These are phyloP conservation scores for Solanum raphanifolium DNA, from an alignment of 257 asterid species.

Conservation along the genomic window DNA sequence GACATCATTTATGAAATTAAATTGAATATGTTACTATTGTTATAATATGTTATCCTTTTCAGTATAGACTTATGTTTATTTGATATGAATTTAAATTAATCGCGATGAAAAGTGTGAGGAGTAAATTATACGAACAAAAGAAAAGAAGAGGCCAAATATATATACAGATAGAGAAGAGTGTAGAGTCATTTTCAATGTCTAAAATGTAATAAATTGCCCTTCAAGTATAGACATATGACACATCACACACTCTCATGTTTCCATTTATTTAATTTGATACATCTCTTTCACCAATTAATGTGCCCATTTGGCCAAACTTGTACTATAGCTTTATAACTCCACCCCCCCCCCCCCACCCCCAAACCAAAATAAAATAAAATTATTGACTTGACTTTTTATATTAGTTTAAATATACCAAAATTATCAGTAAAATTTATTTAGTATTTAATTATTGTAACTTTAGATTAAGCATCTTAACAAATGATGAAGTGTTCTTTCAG, in stretches of 20 bases:
- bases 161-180: neutral
- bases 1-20: neutral
- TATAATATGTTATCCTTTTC: too few relatives aligned
- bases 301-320: neutral
- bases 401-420: neutral
- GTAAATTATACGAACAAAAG: neutral
- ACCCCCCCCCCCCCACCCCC: neutral
- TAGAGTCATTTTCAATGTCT: constrained; percentile 1
- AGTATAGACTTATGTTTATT: neutral
- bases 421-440: neutral
- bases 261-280: neutral
- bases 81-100: neutral
- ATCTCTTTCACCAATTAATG: neutral
- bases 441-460: neutral
- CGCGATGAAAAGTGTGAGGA: neutral
- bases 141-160: neutral
- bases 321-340: neutral
- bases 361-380: too few relatives aligned
- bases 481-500: neutral
- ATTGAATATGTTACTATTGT: neutral
- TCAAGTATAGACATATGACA: neutral
- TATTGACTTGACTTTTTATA: too few relatives aligned
- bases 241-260: neutral
- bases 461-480: accelerated
- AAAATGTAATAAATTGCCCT: neutral